These are phyloP conservation scores for Aspergillus ostianus DNA, from an alignment of 495 filamentous ascomycete species.

Conservation along the genomic window DNA sequence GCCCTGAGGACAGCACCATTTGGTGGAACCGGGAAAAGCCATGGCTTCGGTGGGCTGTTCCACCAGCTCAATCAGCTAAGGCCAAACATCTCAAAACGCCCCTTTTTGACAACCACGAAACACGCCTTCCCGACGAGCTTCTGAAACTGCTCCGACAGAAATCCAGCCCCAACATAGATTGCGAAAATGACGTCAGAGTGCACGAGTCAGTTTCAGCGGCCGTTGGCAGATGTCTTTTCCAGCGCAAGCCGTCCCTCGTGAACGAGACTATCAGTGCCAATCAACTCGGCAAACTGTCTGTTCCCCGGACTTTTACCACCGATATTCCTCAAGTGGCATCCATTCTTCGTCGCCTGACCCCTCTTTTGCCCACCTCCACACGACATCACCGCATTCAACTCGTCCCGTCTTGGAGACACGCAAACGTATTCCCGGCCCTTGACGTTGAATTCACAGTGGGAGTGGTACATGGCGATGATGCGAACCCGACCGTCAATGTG, in stretches of 20 bases:
- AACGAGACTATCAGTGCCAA: constrained; percentile 26
- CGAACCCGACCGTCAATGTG: constrained; percentile 10
- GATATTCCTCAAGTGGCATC: constrained; percentile 30
- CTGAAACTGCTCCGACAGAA: constrained; percentile 32
- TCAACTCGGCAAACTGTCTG: constrained; percentile 31
- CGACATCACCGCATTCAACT: constrained; percentile 31
- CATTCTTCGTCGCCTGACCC: constrained; percentile 29
- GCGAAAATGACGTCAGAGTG: constrained; percentile 4
- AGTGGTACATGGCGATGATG: background rate
- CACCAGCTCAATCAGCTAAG: constrained; percentile 19
- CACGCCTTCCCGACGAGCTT: constrained; percentile 34
- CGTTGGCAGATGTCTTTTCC: constrained; percentile 41
- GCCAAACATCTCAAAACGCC: constrained; percentile 16
- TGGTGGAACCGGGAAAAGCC: constrained; percentile 35
- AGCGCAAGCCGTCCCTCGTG: constrained; percentile 24
- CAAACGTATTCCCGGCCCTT: constrained; percentile 29
- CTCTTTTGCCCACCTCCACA: constrained; percentile 4
- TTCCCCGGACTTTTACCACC: constrained; percentile 32
- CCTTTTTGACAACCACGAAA: constrained; percentile 35
- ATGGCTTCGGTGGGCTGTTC: constrained; percentile 45
- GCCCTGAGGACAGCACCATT: constrained; percentile 19
- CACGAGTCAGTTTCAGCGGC: constrained; percentile 41
- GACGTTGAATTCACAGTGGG: constrained; percentile 33
- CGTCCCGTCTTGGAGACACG: constrained; percentile 27
- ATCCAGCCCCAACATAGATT: background rate